Evolutionary conservation across 2,329 filamentous ascomycete species (phyloP).

Genomic region (Sclerotinia minor): DNA sequence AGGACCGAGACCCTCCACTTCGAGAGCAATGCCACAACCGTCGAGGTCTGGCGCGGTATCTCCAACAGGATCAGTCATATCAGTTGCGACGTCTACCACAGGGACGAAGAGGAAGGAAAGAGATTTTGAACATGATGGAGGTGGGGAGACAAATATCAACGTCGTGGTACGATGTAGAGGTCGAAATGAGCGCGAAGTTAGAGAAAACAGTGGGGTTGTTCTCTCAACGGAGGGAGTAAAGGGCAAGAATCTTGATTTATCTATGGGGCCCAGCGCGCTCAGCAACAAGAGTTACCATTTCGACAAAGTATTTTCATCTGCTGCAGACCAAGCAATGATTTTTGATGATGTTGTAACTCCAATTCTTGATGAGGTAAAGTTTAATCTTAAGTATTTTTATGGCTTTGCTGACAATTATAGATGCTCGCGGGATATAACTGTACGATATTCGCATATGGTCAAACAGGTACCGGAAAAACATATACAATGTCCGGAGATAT

Average conservation of each 20-base stretch:
- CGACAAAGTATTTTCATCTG: slow-evolving; percentile 94
- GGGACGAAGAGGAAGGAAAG: slow-evolving; percentile 83
- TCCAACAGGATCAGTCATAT: slow-evolving; percentile 68
- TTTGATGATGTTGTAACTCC: slow-evolving; percentile 95
- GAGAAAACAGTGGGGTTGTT: slow-evolving; percentile 92
- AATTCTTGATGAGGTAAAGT: slow-evolving; percentile 81
- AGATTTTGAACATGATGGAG: slow-evolving; percentile 72
- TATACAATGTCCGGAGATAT: slow-evolving; percentile 99
- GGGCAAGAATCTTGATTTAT: slow-evolving; percentile 79
- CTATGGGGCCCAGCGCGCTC: slow-evolving; percentile 87
- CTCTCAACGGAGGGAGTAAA: slow-evolving; percentile 85
- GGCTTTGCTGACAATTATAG: slow-evolving; percentile 47
- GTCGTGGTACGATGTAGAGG: slow-evolving; percentile 94
- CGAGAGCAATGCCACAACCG: slow-evolving; percentile 44
- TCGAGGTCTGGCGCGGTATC: slow-evolving; percentile 49
- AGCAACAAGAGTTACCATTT: slow-evolving; percentile 97
- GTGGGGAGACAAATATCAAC: slow-evolving; percentile 93
- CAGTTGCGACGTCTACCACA: slow-evolving; percentile 52
- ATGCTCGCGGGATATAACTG: slow-evolving; percentile 96
- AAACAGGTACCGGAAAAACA: slow-evolving; percentile 97
- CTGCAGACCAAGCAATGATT: slow-evolving; percentile 88
- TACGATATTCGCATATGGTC: slow-evolving; percentile 97
- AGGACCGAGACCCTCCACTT: slow-evolving; percentile 30
- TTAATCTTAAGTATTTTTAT: slow-evolving; percentile 1
- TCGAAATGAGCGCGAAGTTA: slow-evolving; percentile 86